Evolutionary conservation across 1,139 yeast species (phyloP), one percentile per base, ranked within the genome.

Genomic region (Yamadazyma triangularis): DNA sequence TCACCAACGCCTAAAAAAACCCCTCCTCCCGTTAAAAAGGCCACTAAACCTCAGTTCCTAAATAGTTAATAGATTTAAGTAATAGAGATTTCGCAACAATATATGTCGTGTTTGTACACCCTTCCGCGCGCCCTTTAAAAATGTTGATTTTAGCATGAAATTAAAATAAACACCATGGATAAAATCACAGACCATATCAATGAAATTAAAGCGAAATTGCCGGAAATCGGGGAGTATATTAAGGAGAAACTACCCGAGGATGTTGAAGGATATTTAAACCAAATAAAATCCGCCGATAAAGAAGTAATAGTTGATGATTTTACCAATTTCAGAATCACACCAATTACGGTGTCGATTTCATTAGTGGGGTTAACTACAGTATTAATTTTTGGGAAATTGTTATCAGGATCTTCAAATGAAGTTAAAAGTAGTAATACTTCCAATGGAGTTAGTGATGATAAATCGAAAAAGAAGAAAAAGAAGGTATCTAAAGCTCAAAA

Each of bases 401-500:
- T 59, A 6, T 28, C 50, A 10, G 34, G 35, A n/a, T 23, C 34
- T 5, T 14, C 40, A 5, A 13, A 44, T 9, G 11, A 42, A 3
- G 16, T 33, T 13, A 28, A 30, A n/a, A 33, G 30, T 4, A 16
- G 41, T 4, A 30, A 34, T 15, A n/a, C n/a, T n/a, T 25, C 27
- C 24, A 16, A 29, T 34, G 13, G 8, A 7, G n/a, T n/a, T n/a
- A 21, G n/a, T 18, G 24, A 9, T 7, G 25, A 25, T 6, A 25
- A 30, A 15, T 27, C 27, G 27, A 53, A 53, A 40, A 47, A 48
- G 38, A 46, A 53, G 36, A 64, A 60, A 50, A 66, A 65, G 58
- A 64, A 55, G 50, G 48, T 56, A 22, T 49, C 67, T 24, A 62
- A 57, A 44, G 71, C 73, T n/a, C 71, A 65, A 45, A 57, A 50